Conservation (phyloP, 345 rosid species). For the Pistacia atlantica region DNA sequence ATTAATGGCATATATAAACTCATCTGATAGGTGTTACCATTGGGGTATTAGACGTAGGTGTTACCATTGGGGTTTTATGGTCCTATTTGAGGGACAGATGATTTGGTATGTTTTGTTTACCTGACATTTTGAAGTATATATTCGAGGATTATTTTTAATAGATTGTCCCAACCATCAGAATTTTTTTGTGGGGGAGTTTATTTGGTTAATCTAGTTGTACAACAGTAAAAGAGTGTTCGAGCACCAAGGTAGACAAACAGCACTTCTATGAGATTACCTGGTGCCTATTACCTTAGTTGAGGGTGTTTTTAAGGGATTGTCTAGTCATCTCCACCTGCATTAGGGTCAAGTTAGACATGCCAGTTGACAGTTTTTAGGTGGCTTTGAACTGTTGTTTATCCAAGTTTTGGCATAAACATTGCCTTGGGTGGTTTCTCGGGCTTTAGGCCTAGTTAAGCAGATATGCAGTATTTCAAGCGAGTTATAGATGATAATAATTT, state of each 20-base stretch:
- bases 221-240: background rate
- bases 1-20: background rate
- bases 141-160: background rate
- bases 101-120: background rate
- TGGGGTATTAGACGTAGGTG: too few species aligned
- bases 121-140: background rate
- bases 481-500: background rate
- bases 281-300: background rate
- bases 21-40: too few species aligned
- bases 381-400: background rate
- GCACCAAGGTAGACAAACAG: background rate
- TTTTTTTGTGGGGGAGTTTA: background rate
- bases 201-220: background rate
- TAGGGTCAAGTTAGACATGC: background rate
- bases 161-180: background rate
- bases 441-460: background rate
- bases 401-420: background rate
- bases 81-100: background rate
- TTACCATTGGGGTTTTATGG: too few species aligned
- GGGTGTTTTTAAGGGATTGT: background rate
- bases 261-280: constrained; percentile 1
- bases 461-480: background rate
- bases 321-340: background rate
- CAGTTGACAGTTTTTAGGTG: background rate
- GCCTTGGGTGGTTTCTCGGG: background rate